phyloP scores from a whole-genome alignment of 2,329 filamentous ascomycete species.

The Ophiostoma sp. region DNA sequence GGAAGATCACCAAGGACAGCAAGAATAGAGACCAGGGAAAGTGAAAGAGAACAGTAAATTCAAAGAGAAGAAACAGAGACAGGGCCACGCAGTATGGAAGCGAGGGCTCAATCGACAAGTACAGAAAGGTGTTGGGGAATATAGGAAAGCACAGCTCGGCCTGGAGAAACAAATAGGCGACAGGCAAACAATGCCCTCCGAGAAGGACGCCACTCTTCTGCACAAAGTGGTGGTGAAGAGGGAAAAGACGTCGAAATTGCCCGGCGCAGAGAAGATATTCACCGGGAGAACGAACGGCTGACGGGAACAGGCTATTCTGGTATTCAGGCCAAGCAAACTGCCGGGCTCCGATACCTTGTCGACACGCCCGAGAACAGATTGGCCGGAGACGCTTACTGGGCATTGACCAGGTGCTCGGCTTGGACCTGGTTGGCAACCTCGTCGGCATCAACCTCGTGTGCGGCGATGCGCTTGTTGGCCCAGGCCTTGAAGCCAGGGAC shows the following conservation, averaged over 20 bases:
- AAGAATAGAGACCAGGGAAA: not conserved
- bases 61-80: not conserved
- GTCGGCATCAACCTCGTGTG: slow-evolving; percentile 23
- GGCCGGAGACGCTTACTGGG: not conserved
- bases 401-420: slow-evolving; percentile 21
- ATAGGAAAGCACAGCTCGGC: not conserved
- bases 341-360: too few species aligned
- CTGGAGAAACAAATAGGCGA: not conserved
- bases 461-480: slow-evolving; percentile 26
- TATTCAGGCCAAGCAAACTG: too few species aligned
- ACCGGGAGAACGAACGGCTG: too few species aligned
- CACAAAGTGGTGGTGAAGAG: not conserved
- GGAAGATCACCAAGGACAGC: not conserved
- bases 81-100: not conserved
- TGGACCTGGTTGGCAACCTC: slow-evolving; percentile 24
- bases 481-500: slow-evolving; percentile 25
- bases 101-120: not conserved
- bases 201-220: not conserved
- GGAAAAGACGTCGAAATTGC: not conserved
- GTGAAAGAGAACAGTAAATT: not conserved
- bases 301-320: too few species aligned
- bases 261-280: not conserved
- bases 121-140: slow-evolving; percentile 3
- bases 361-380: too few species aligned
- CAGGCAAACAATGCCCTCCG: not conserved